phyloP scores from a whole-genome alignment of 2,329 filamentous ascomycete species.

The Apiospora malaysiana region DNA sequence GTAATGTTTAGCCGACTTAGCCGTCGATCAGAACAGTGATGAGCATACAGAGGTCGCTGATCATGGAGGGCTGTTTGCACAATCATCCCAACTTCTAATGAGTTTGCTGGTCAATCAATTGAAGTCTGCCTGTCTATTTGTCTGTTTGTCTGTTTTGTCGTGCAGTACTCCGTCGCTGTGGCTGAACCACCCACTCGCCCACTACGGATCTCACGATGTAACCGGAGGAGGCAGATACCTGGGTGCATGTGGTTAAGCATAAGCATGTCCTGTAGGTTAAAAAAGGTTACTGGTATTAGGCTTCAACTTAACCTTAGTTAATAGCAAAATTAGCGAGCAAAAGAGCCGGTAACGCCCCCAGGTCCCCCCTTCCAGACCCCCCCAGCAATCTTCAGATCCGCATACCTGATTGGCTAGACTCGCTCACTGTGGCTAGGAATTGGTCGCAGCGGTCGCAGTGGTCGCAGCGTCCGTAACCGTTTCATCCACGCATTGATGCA shows the following conservation, averaged over 20 bases:
- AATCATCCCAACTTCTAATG: no score
- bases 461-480: not conserved
- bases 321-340: not conserved
- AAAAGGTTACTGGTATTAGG: not conserved
- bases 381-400: not conserved
- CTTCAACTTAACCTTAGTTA: slow-evolving; percentile 9
- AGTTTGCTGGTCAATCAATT: not conserved
- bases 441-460: not conserved
- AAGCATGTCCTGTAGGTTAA: slow-evolving; percentile 6
- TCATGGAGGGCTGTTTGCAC: not conserved
- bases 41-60: not conserved
- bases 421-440: not conserved
- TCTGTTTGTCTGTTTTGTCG: not conserved
- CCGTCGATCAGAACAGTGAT: slow-evolving; percentile 4
- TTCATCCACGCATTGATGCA: slow-evolving; percentile 2
- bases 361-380: not conserved
- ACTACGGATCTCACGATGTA: slow-evolving; percentile 1
- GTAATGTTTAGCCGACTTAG: not conserved
- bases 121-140: not conserved
- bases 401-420: not conserved
- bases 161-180: no score
- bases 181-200: not conserved
- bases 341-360: not conserved
- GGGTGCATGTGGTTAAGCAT: not conserved
- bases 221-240: not conserved